Percentiles rank a stretch among this genome's conserved stretches.
Conservation (phyloP, 495 filamentous ascomycete species). For the Penicillium argentinense region DNA sequence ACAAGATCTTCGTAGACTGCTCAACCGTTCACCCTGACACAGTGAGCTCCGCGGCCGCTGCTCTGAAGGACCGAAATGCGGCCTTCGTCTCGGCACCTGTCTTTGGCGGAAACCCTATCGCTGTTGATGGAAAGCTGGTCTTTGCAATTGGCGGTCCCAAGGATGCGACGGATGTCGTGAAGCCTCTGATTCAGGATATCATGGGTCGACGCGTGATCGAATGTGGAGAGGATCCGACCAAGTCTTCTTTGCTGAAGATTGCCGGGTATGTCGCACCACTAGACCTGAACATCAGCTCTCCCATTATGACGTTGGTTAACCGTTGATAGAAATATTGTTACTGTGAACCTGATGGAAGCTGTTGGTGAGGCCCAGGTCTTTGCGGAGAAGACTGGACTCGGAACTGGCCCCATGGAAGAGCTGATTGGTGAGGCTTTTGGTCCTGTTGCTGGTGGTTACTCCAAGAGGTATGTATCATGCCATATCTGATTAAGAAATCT, state of each 20-base stretch:
- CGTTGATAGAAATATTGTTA: slow-evolving; percentile 43
- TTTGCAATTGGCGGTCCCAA: slow-evolving; percentile 46
- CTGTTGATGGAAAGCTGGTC: slow-evolving; percentile 45
- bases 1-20: slow-evolving; percentile 52
- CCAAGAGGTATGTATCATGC: slow-evolving; percentile 36
- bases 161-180: slow-evolving; percentile 33
- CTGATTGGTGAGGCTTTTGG: slow-evolving; percentile 54
- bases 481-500: neutral
- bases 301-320: neutral
- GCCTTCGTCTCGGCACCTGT: slow-evolving; percentile 45
- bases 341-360: slow-evolving; percentile 49
- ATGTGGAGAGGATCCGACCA: slow-evolving; percentile 48
- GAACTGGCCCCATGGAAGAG: slow-evolving; percentile 48
- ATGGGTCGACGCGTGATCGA: slow-evolving; percentile 49
- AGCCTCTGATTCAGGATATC: slow-evolving; percentile 46
- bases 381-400: slow-evolving; percentile 54
- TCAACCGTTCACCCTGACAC: slow-evolving; percentile 47
- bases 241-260: slow-evolving; percentile 48
- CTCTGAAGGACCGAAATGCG: slow-evolving; percentile 35
- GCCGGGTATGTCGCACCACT: slow-evolving; percentile 31
- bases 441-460: slow-evolving; percentile 48
- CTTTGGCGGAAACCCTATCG: slow-evolving; percentile 47
- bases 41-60: slow-evolving; percentile 32
- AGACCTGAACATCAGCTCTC: neutral
- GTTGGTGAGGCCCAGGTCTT: slow-evolving; percentile 56